Conservation (phyloP, 176 grass and related monocot species). For the Paspalum vaginatum region DNA sequence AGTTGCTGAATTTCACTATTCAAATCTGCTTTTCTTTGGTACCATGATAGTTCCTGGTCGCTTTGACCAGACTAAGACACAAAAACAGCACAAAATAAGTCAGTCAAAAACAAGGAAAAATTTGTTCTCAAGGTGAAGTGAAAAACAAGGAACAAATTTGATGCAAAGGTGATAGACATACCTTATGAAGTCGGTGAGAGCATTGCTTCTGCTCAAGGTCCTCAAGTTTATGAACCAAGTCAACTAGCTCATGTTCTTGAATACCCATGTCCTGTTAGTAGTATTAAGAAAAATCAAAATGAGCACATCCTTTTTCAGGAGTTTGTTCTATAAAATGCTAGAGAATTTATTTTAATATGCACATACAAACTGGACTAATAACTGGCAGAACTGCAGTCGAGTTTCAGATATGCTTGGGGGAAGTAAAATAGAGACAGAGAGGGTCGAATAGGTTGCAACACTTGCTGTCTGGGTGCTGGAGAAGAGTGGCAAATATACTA, state of each 20-base stretch:
- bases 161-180: conserved; percentile 29
- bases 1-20: conserved; percentile 91
- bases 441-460: too few species aligned
- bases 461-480: too few species aligned
- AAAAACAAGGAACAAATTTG: too few species aligned
- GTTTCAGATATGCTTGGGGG: too few species aligned
- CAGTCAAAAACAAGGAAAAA: background rate
- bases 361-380: conserved; percentile 2
- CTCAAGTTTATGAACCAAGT: conserved; percentile 86
- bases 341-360: conserved; percentile 31
- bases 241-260: conserved; percentile 80
- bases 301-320: conserved; percentile 1
- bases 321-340: conserved; percentile 28
- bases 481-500: too few species aligned
- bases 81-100: conserved; percentile 27
- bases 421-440: too few species aligned
- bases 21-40: conserved; percentile 92
- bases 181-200: conserved; percentile 88
- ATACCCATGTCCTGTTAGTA: conserved; percentile 88
- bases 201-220: conserved; percentile 77
- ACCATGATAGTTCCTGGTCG: conserved; percentile 87
- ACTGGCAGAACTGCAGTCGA: background rate
- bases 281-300: conserved; percentile 28
- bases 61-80: conserved; percentile 75
- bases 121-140: too few species aligned